Evolutionary conservation across 352 stramenopile genomes (phyloP).

Genomic region (Pythium periplocum): DNA sequence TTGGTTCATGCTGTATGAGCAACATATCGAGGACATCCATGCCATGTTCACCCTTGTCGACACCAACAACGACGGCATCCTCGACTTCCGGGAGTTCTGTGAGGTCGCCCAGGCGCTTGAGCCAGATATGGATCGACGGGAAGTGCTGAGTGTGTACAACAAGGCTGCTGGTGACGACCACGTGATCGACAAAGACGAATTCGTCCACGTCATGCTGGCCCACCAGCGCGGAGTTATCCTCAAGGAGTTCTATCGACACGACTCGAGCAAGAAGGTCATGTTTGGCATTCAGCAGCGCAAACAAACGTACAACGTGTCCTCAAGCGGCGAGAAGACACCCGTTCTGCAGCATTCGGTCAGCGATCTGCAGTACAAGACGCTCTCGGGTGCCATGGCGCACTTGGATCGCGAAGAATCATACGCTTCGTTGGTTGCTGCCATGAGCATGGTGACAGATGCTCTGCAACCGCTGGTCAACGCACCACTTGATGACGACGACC

Average conservation of each 20-base stretch:
- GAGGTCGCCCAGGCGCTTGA: conserved; percentile 58
- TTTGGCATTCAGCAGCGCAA: conserved; percentile 45
- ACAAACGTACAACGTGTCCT: conserved; percentile 14
- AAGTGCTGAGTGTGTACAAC: conserved; percentile 58
- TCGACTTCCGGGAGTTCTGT: conserved; percentile 74
- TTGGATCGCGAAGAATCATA: conserved; percentile 55
- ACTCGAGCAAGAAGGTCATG: conserved; percentile 51
- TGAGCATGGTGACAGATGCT: conserved; percentile 20
- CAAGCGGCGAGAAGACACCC: background rate
- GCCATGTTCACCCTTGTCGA: conserved; percentile 69
- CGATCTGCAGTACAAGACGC: conserved; percentile 19
- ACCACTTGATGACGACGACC: conserved; percentile 23
- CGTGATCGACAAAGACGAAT: conserved; percentile 78
- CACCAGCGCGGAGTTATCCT: conserved; percentile 65
- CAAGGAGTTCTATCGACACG: conserved; percentile 50
- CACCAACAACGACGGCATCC: conserved; percentile 55
- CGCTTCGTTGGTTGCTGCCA: conserved; percentile 45
- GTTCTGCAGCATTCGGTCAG: background rate
- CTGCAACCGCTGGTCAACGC: conserved; percentile 4
- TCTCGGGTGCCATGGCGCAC: conserved; percentile 17
- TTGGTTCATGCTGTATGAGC: conserved; percentile 73
- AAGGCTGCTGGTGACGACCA: conserved; percentile 59
- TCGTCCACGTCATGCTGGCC: conserved; percentile 67
- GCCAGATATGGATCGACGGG: conserved; percentile 55
- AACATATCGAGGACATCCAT: conserved; percentile 74